These are phyloP conservation scores for Chernovozyma aurita DNA, from an alignment of 1,139 yeast species.

Conservation along the genomic window DNA sequence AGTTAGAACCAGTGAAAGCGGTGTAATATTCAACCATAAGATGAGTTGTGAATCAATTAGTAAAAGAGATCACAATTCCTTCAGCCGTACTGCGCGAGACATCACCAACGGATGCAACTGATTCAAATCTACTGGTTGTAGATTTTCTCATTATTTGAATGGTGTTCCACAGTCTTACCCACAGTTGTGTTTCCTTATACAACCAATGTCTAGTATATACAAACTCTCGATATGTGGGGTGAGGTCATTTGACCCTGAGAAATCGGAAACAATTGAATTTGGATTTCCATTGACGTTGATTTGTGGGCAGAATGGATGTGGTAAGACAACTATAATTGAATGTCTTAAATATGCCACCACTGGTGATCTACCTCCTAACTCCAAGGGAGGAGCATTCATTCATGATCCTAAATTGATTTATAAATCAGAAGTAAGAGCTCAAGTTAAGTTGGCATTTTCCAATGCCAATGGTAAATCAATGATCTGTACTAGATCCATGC, in stretches of 20 bases:
- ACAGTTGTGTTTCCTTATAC: too few species aligned
- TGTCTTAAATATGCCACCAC: conserved; percentile 92
- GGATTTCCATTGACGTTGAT: conserved; percentile 88
- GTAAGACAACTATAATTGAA: conserved; percentile 97
- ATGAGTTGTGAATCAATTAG: too few species aligned
- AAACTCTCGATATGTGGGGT: conserved; percentile 87
- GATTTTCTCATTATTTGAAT: too few species aligned
- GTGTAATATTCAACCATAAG: too few species aligned
- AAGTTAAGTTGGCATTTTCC: conserved; percentile 81
- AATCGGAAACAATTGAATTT: conserved; percentile 83
- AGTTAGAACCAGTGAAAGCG: too few species aligned
- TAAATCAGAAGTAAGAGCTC: conserved; percentile 77
- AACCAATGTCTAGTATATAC: conserved; percentile 58
- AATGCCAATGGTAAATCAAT: conserved; percentile 71
- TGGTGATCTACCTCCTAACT: conserved; percentile 93
- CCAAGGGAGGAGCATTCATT: conserved; percentile 93
- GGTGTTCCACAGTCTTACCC: too few species aligned
- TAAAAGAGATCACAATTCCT: too few species aligned
- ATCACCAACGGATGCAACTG: too few species aligned
- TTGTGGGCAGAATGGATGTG: conserved; percentile 96
- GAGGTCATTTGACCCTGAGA: conserved; percentile 81
- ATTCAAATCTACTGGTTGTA: too few species aligned
- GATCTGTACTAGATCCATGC: conserved; percentile 86
- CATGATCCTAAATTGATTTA: conserved; percentile 87
- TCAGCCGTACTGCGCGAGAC: too few species aligned